Evolutionary conservation across 352 stramenopile species (phyloP), one percentile per base, ranked within the genome.

Genomic region (Pythium insidiosum): DNA sequence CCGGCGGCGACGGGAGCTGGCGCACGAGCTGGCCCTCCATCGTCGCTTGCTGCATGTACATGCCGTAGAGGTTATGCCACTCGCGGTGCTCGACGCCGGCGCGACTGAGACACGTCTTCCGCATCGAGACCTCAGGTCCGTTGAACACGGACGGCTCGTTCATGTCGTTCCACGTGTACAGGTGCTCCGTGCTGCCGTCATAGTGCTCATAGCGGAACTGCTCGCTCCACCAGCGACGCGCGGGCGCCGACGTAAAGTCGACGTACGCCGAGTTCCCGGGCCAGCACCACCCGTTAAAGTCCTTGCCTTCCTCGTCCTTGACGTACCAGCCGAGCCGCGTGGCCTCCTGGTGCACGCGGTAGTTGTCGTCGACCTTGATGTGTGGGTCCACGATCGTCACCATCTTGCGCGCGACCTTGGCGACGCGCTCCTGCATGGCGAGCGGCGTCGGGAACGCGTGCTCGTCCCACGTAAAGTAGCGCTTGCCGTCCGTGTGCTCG

Each of bases 111-210:
- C 84, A 74, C 53, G 97, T 88, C 64, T 99, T 98, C 53, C 84
- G 77, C 95, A 99, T 98, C 1, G 89, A 95, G n/a, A 99, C 96
- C 68, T 99, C 97, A 0, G 96, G 96, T 13, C 96, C 96, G 52
- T 99, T 99, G 55, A 99, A 99, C 15, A 99, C 97, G 22, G 77
- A 97, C 15, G 95, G 95, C 73, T 99, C 97, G 68, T 99, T 99
- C 96, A 99, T 99, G 72, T 99, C 96, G 69, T 99, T 99, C 97
- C 97, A 99, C 6, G 89, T 99, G 66, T 93, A 98, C 37, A 99
- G 53, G 41, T 95, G 67, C 18, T 88, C 67, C 1, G 90, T 98
- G 35, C 74, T 95, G 15, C 85, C 87, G 40, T 77, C 41, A 66
- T 99, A 99, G 36, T 95, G 95, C 50, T 97, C 73, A 46, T 97